These are phyloP conservation scores for Margaritispora aquatica DNA, from an alignment of 495 filamentous ascomycete species.

Conservation along the genomic window DNA sequence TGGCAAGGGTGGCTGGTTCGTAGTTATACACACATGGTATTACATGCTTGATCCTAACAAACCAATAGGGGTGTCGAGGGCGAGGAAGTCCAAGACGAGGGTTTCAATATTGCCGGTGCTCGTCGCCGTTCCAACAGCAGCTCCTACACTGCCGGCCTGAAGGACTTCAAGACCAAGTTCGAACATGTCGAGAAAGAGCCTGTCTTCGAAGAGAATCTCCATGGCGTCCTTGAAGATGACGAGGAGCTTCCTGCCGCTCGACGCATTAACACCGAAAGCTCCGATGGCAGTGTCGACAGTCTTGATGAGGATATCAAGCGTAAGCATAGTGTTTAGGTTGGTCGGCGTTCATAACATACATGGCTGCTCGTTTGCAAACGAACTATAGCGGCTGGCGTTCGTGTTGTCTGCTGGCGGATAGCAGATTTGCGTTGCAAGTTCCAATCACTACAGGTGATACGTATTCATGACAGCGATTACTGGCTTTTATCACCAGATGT, in stretches of 20 bases:
- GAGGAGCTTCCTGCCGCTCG: conserved; percentile 28
- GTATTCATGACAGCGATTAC: conserved; percentile 13
- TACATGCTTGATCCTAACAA: conserved; percentile 1
- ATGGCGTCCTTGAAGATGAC: conserved; percentile 47
- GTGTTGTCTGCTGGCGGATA: conserved; percentile 20
- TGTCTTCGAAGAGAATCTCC: conserved; percentile 79
- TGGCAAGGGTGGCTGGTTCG: conserved; percentile 92
- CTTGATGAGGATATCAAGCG: conserved; percentile 35
- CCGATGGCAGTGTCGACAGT: conserved; percentile 33
- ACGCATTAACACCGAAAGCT: conserved; percentile 47
- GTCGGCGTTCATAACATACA: not conserved
- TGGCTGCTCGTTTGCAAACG: conserved; percentile 13
- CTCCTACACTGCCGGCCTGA: conserved; percentile 51
- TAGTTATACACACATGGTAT: conserved; percentile 10
- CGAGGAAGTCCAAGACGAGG: conserved; percentile 74
- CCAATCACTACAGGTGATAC: conserved; percentile 10
- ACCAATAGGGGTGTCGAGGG: conserved; percentile 69
- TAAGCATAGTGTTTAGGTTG: conserved; percentile 27
- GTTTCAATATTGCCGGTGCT: conserved; percentile 74
- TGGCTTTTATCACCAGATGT: conserved; percentile 26
- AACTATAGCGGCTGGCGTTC: conserved; percentile 9
- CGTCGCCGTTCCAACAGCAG: conserved; percentile 92
- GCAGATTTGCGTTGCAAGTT: conserved; percentile 18
- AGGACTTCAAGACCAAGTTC: conserved; percentile 82
- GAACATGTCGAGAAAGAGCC: conserved; percentile 78